Conservation (phyloP, 805 yeast genomes). For the Dipodascopsis uninucleata region DNA sequence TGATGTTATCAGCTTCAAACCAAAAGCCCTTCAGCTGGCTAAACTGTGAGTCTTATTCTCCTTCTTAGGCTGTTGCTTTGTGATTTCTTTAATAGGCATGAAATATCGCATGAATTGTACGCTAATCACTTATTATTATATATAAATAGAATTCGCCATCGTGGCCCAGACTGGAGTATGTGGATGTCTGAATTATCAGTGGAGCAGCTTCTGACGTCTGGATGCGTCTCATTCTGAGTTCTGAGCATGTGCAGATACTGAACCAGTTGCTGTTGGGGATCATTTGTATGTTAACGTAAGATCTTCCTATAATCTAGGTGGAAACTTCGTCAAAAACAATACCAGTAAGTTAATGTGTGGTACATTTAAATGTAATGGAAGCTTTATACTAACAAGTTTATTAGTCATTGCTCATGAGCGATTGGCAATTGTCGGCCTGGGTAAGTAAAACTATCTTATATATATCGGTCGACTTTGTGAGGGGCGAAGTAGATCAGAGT, state of each 20-base stretch:
- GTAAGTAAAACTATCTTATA: conserved; percentile 6
- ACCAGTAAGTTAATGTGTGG: conserved; percentile 43
- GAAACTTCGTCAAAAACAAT: conserved; percentile 72
- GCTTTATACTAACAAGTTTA: conserved; percentile 2
- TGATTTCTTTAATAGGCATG: no score
- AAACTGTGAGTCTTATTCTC: conserved; percentile 41
- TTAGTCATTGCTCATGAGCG: conserved; percentile 85
- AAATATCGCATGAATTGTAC: not conserved
- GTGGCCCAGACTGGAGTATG: conserved; percentile 94
- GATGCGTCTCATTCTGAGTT: no score
- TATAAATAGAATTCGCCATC: conserved; percentile 72
- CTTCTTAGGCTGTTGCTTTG: not conserved
- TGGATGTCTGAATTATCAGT: not conserved
- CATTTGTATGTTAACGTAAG: no score
- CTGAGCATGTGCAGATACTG: no score
- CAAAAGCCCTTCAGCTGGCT: conserved; percentile 82
- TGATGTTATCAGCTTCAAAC: conserved; percentile 75
- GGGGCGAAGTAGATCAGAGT: not conserved
- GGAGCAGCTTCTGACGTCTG: no score
- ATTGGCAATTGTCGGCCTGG: conserved; percentile 94
- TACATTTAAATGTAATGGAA: no score
- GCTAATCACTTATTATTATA: conserved; percentile 1
- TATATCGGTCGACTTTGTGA: not conserved
- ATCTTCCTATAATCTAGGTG: conserved; percentile 38
- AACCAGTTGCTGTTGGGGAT: no score